Conservation (phyloP, 2,329 filamentous ascomycete genomes). For the Diplodia corticola region DNA sequence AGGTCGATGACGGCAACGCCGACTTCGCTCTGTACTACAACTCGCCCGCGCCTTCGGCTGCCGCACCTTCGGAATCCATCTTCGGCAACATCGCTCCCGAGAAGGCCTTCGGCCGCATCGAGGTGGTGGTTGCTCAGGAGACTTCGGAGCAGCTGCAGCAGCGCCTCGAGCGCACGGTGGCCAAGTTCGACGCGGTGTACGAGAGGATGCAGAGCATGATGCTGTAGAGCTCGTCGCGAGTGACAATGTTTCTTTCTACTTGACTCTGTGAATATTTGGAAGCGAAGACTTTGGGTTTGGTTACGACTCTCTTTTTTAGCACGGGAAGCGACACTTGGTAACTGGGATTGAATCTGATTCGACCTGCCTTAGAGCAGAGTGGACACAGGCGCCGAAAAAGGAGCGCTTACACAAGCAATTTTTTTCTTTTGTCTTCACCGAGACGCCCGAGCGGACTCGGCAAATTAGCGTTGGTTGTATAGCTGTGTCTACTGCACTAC, state of each 20-base stretch:
- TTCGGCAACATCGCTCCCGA: constrained; percentile 51
- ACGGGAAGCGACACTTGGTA: constrained; percentile 15
- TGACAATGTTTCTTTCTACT: constrained; percentile 3
- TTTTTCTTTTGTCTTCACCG: constrained; percentile 3
- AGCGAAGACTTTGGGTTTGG: constrained; percentile 11
- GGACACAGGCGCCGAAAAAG: constrained; percentile 7
- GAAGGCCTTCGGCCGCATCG: constrained; percentile 65
- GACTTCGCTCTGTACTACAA: constrained; percentile 63
- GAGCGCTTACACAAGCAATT: constrained; percentile 18
- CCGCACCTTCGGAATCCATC: constrained; percentile 33
- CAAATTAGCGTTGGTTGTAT: constrained; percentile 6
- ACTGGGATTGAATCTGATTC: neutral
- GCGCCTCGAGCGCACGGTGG: constrained; percentile 38
- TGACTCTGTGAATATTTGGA: constrained; percentile 20
- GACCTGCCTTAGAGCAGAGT: constrained; percentile 12
- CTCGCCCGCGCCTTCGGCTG: constrained; percentile 33
- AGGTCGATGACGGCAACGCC: constrained; percentile 64
- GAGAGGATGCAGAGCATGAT: constrained; percentile 38
- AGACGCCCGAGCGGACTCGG: neutral
- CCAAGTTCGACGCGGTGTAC: constrained; percentile 36
- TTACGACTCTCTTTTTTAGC: constrained; percentile 20
- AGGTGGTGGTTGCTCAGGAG: constrained; percentile 60
- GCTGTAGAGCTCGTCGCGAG: constrained; percentile 27
- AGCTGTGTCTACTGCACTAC: constrained; percentile 1
- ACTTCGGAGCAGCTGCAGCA: constrained; percentile 35